Percentiles rank a stretch among this genome's conserved stretches.
phyloP scores from a whole-genome alignment of 106 monocot species.

The Hemerocallis citrina region DNA sequence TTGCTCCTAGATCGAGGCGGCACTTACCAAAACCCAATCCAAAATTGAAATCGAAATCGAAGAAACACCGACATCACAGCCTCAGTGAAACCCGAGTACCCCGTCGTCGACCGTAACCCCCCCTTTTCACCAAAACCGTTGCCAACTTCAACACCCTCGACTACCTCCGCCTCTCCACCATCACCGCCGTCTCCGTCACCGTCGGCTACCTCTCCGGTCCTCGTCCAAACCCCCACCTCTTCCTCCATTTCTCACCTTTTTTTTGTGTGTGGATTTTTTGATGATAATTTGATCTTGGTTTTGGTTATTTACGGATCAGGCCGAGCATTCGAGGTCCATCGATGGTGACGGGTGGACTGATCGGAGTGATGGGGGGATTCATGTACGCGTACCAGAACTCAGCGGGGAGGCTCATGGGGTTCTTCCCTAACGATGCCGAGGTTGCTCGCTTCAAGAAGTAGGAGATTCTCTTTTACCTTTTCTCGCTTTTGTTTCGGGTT shows the following conservation, averaged over 20 bases:
- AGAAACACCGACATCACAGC: conserved; percentile 97
- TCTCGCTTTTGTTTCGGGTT: not conserved
- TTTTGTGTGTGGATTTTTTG: too few relatives aligned
- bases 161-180: conserved; percentile 88
- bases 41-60: conserved; percentile 38
- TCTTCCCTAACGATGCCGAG: conserved; percentile 92
- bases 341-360: conserved; percentile 91
- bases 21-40: not conserved
- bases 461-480: not conserved
- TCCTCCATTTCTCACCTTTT: not conserved
- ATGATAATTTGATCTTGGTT: not conserved
- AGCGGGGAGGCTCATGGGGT: conserved; percentile 90
- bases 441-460: conserved; percentile 77
- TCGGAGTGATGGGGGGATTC: conserved; percentile 92
- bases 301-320: conserved; percentile 35
- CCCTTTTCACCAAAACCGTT: conserved; percentile 84
- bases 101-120: conserved; percentile 91
- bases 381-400: conserved; percentile 99
- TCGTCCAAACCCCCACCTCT: not conserved
- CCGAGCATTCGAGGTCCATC: conserved; percentile 93
- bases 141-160: conserved; percentile 90
- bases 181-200: conserved; percentile 93
- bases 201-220: conserved; percentile 94
- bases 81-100: conserved; percentile 87
- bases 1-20: too few relatives aligned